Base-by-base conservation (phyloP, 495 filamentous ascomycete species). In the Chaetomium fimeti region DNA sequence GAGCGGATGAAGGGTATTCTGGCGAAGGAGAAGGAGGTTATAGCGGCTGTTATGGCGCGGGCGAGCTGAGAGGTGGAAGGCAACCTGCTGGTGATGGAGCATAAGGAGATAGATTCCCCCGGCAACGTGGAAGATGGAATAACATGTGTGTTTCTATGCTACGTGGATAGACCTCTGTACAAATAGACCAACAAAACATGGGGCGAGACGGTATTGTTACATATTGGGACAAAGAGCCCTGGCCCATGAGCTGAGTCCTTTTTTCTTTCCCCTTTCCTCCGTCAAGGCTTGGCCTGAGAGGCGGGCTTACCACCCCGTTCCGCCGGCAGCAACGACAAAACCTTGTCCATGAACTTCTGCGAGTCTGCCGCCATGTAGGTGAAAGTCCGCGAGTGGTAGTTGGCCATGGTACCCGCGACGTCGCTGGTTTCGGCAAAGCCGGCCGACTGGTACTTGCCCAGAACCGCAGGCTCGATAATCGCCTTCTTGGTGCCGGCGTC, bases 1-100 rank as follows among this genome's bases (percentile, higher is more conserved):
- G 87, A 87, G 71, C 82, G 84, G 57, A 82, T 85, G 69, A 83
- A 78, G 63, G 87, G 86, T 64, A 84, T 92, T 18, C 88, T 88
- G 75, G 82, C 81, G 62, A 75, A 84, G 38, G 88, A 91, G 72
- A 90, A 93, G 66, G 79, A 79, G 29, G 82, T 83, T 13, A 82
- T 83, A 73, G 88, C 85, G 76, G 28, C 27, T 16, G 64, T 71
- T 2, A 64, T 71, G 61, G 25, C 66, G 15, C 71, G 65, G 65
- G 61, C 56, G 1, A 42, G 29, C 15, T 24, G 40, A 47, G 11
- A 29, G 18, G 9, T 49, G 1, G 55, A 22, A 2, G 43, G 18
- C 43, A 47, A n/a, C 16, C 16, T 40, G 11, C 9, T 43, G 40
- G 6, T 36, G 32, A 11, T 36, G 32, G 8, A 36, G 32, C 7